Conservation (phyloP, 2,329 filamentous ascomycete species). For the Plectosphaerella cucumerina region DNA sequence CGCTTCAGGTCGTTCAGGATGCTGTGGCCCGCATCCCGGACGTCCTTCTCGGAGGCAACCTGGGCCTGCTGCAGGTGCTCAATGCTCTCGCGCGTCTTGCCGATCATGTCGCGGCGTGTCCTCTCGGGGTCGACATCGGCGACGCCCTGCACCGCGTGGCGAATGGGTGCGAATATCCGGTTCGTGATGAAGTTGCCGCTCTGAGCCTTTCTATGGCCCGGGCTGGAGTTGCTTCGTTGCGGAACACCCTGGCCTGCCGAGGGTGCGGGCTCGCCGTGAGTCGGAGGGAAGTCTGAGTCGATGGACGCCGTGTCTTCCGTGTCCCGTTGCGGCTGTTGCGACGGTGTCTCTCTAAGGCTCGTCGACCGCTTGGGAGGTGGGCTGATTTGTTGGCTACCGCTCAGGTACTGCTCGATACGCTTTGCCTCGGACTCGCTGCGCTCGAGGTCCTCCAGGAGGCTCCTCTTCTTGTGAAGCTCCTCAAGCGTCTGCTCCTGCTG, state of each 20-base stretch:
- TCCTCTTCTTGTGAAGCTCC: slow-evolving; percentile 82
- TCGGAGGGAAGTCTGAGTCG: slow-evolving; percentile 93
- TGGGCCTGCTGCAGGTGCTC: slow-evolving; percentile 85
- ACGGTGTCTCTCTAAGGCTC: slow-evolving; percentile 45
- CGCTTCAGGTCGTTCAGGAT: slow-evolving; percentile 86
- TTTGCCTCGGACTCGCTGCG: slow-evolving; percentile 88
- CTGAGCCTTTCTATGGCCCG: slow-evolving; percentile 71
- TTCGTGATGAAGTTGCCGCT: slow-evolving; percentile 89
- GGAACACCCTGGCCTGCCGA: slow-evolving; percentile 71
- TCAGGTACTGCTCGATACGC: slow-evolving; percentile 90
- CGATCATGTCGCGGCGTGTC: slow-evolving; percentile 87
- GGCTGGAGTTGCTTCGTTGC: slow-evolving; percentile 37
- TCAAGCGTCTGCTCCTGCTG: slow-evolving; percentile 97
- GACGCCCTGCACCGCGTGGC: slow-evolving; percentile 92
- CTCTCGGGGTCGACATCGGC: slow-evolving; percentile 94
- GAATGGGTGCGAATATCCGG: slow-evolving; percentile 92
- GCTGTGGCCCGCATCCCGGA: slow-evolving; percentile 85
- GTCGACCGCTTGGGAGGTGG: slow-evolving; percentile 64
- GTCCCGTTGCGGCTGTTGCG: slow-evolving; percentile 48
- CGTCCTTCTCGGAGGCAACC: slow-evolving; percentile 82
- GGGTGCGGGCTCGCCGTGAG: slow-evolving; percentile 72
- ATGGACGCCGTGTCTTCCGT: slow-evolving; percentile 81
- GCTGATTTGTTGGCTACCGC: slow-evolving; percentile 60
- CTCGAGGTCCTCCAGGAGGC: slow-evolving; percentile 82
- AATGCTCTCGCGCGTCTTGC: slow-evolving; percentile 89